Percentiles rank a stretch among this genome's conserved stretches.
These are phyloP conservation scores for Anisogramma anomala DNA, from an alignment of 2,329 filamentous ascomycete species.

Conservation along the genomic window DNA sequence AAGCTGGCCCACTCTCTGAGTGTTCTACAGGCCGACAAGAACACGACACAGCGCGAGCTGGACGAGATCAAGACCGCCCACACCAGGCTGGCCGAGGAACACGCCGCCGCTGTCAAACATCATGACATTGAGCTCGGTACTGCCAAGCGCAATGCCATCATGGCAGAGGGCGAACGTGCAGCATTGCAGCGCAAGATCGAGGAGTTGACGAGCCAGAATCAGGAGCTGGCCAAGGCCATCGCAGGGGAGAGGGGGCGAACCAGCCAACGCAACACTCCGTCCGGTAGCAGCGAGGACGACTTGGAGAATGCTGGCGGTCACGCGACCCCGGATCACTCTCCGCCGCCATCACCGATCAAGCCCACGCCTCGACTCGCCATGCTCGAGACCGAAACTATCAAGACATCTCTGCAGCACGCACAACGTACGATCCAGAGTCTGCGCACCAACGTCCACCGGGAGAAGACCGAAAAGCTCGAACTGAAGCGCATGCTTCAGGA, in stretches of 20 bases:
- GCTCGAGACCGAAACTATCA: slow-evolving; percentile 90
- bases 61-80: slow-evolving; percentile 79
- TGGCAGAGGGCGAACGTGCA: slow-evolving; percentile 68
- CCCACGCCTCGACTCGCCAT: slow-evolving; percentile 80
- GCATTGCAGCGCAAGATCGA: slow-evolving; percentile 75
- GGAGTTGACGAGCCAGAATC: slow-evolving; percentile 78
- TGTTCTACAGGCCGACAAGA: slow-evolving; percentile 62
- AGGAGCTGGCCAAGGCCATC: slow-evolving; percentile 77
- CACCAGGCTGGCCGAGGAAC: slow-evolving; percentile 70
- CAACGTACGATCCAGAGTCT: slow-evolving; percentile 95
- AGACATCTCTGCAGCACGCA: slow-evolving; percentile 85
- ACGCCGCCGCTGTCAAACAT: slow-evolving; percentile 63
- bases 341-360: slow-evolving; percentile 82
- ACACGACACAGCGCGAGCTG: slow-evolving; percentile 66
- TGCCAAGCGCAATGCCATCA: slow-evolving; percentile 66
- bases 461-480: slow-evolving; percentile 98
- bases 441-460: slow-evolving; percentile 86
- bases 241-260: slow-evolving; percentile 59
- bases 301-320: slow-evolving; percentile 56
- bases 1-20: slow-evolving; percentile 65
- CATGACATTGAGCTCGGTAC: slow-evolving; percentile 82
- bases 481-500: slow-evolving; percentile 92
- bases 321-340: slow-evolving; percentile 76
- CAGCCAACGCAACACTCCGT: slow-evolving; percentile 51
- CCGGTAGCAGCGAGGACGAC: slow-evolving; percentile 49